Conservation (phyloP, 257 asterid species). For the Verbascum thapsus region DNA sequence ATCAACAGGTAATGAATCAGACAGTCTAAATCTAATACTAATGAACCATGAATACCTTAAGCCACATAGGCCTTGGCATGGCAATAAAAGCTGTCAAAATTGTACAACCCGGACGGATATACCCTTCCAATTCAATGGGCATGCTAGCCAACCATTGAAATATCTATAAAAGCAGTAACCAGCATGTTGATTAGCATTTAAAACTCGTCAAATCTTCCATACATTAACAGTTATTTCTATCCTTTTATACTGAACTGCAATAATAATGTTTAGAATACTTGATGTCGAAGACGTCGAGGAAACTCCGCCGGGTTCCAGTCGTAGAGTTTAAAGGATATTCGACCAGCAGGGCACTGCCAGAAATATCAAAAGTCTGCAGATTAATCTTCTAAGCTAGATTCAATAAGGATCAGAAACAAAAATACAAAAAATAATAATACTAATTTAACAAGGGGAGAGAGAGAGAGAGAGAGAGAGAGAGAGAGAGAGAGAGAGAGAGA, state of each 20-base stretch:
- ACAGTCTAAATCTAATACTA: neutral
- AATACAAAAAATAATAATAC: too few relatives aligned
- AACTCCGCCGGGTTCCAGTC: conserved; percentile 99
- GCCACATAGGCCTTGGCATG: conserved; percentile 73
- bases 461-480: too few relatives aligned
- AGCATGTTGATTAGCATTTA: conserved; percentile 30
- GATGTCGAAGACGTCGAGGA: conserved; percentile 90
- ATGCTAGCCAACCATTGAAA: conserved; percentile 91
- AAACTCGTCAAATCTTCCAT: conserved; percentile 16
- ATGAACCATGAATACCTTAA: conserved; percentile 52
- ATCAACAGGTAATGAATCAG: neutral
- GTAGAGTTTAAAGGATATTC: conserved; percentile 92
- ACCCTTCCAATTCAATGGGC: conserved; percentile 97
- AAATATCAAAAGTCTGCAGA: conserved; percentile 26
- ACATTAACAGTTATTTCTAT: conserved; percentile 32
- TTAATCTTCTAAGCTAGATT: conserved; percentile 26
- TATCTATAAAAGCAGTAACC: conserved; percentile 50
- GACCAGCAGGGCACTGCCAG: conserved; percentile 81
- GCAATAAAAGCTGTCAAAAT: conserved; percentile 80
- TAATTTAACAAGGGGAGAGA: too few relatives aligned
- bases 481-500: too few relatives aligned
- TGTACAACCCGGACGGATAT: conserved; percentile 94
- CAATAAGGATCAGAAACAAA: conserved; percentile 19
- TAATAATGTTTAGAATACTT: conserved; percentile 69
- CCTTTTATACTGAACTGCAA: conserved; percentile 67